Evolutionary conservation across 495 filamentous ascomycete genomes (phyloP).

Genomic region (Hypomontagnella monticulosa): DNA sequence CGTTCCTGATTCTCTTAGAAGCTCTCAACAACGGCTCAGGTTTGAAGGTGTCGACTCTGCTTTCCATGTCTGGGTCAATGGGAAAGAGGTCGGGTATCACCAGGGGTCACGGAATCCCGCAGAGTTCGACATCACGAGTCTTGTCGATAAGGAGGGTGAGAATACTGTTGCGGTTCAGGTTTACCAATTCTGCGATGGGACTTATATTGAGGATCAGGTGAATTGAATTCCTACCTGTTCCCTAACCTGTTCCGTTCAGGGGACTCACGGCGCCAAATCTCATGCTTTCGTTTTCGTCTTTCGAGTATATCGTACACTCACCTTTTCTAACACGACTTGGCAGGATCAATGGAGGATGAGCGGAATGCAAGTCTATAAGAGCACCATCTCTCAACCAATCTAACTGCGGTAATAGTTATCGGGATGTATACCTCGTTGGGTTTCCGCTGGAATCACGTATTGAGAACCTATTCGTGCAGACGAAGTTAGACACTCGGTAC

Average conservation of each 20-base stretch:
- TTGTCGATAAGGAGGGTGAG: constrained; percentile 49
- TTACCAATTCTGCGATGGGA: constrained; percentile 70
- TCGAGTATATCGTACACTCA: background rate
- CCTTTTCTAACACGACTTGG: background rate
- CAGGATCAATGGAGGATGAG: constrained; percentile 55
- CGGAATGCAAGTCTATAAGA: constrained; percentile 26
- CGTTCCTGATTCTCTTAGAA: constrained; percentile 53
- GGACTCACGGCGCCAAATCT: background rate
- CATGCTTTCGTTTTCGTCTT: background rate
- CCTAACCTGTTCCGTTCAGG: background rate
- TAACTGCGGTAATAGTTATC: constrained; percentile 52
- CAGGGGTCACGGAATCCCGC: constrained; percentile 71
- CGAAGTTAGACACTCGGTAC: constrained; percentile 65
- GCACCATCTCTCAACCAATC: background rate
- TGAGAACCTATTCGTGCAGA: constrained; percentile 66
- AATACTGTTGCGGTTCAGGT: constrained; percentile 68
- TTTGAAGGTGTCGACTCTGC: constrained; percentile 76
- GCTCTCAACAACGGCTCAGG: constrained; percentile 62
- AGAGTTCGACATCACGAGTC: constrained; percentile 67
- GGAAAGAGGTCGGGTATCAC: constrained; percentile 65
- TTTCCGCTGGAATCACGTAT: constrained; percentile 63
- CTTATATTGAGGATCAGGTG: constrained; percentile 73
- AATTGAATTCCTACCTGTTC: background rate
- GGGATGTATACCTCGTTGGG: constrained; percentile 69
- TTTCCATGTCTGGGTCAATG: constrained; percentile 72